Percentiles rank a stretch among this genome's conserved stretches.
Evolutionary conservation across 2,329 filamentous ascomycete species (phyloP).

Genomic region (Aspergillus thermomutatus): DNA sequence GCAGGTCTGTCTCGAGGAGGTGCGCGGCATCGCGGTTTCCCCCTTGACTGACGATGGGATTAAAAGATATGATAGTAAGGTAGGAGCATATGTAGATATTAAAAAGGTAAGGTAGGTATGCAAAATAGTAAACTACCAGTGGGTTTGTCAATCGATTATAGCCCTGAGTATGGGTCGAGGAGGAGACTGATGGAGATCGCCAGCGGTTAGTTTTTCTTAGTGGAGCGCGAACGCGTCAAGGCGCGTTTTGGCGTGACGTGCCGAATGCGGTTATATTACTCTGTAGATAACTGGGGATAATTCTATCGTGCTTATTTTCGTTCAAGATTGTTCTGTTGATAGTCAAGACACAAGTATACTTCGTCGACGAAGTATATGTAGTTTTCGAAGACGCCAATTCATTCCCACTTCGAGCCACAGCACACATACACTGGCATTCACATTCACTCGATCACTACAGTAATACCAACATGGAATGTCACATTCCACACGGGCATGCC

Average conservation of each 20-base stretch:
- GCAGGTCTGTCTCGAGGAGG: constrained; percentile 27
- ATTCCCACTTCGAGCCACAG: not conserved
- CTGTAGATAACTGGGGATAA: not conserved
- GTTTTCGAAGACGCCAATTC: not conserved
- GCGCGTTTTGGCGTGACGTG: constrained; percentile 15
- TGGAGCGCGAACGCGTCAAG: constrained; percentile 16
- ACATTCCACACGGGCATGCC: constrained; percentile 4
- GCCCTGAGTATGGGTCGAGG: constrained; percentile 3
- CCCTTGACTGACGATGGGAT: constrained; percentile 12
- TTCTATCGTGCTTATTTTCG: not conserved
- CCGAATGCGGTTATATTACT: constrained; percentile 15
- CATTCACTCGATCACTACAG: constrained; percentile 11
- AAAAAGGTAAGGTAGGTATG: constrained; percentile 6
- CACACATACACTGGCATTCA: not conserved
- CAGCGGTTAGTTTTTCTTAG: constrained; percentile 9
- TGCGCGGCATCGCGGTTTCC: constrained; percentile 31
- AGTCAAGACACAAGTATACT: too few relatives aligned
- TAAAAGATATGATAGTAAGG: constrained; percentile 8
- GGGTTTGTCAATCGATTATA: constrained; percentile 2
- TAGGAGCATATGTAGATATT: constrained; percentile 7
- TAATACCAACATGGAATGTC: constrained; percentile 10
- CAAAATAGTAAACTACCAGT: constrained; percentile 1
- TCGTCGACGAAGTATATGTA: not conserved
- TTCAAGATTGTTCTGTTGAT: not conserved
- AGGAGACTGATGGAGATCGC: constrained; percentile 6